Percentiles rank a stretch among this genome's conserved stretches.
Conservation (phyloP, 768 basidiomycete species). For the Psilocybe sp. region DNA sequence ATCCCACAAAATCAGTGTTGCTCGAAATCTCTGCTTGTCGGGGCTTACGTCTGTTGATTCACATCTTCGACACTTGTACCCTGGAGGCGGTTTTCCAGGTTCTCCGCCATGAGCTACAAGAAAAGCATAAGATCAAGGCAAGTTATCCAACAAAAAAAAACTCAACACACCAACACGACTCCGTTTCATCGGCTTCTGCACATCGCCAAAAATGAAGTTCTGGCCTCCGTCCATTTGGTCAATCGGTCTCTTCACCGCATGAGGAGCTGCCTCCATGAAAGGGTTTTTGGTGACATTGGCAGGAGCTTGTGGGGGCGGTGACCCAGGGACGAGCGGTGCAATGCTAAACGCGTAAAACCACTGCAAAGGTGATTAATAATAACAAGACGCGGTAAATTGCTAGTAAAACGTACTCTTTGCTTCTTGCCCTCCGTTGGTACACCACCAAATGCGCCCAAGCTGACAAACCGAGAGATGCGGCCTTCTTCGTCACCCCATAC, state of each 20-base stretch:
- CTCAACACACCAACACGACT: conserved; percentile 46
- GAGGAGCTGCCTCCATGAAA: conserved; percentile 42
- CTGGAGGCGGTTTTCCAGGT: conserved; percentile 58
- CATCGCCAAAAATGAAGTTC: conserved; percentile 70
- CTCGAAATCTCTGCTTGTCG: neutral
- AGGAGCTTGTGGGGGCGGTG: conserved; percentile 41
- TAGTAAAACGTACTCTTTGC: conserved; percentile 61
- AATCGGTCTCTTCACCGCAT: conserved; percentile 50
- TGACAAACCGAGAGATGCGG: conserved; percentile 77
- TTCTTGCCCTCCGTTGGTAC: conserved; percentile 64
- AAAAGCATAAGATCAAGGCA: neutral
- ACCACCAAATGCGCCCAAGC: conserved; percentile 85
- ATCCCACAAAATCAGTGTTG: conserved; percentile 1
- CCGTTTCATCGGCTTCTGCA: conserved; percentile 56
- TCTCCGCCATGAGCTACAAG: conserved; percentile 30
- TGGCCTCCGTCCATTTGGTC: conserved; percentile 44
- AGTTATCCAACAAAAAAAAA: neutral
- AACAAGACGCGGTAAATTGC: neutral
- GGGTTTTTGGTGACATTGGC: conserved; percentile 72
- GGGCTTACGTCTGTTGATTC: conserved; percentile 65
- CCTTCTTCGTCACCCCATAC: conserved; percentile 72
- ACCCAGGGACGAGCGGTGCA: conserved; percentile 43
- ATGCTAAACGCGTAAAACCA: conserved; percentile 99
- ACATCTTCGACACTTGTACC: conserved; percentile 78
- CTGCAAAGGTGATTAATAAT: conserved; percentile 36